Evolutionary conservation across 2,329 filamentous ascomycete species (phyloP).

Genomic region (Metarhizium guizhouense): DNA sequence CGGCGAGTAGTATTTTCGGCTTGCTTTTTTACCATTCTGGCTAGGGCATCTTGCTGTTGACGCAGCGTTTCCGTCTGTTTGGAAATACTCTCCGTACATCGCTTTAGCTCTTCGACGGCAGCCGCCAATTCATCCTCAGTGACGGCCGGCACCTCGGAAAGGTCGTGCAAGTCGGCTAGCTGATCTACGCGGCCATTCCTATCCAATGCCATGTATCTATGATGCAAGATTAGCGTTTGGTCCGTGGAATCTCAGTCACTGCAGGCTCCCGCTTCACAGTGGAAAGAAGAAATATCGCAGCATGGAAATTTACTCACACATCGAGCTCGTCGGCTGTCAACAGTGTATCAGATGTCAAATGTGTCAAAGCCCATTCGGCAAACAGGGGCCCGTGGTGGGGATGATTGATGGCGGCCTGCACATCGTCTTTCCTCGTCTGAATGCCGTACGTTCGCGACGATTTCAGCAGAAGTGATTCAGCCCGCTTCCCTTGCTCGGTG

Average conservation of each 20-base stretch:
- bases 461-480: slow-evolving; percentile 24
- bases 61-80: slow-evolving; percentile 54
- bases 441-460: slow-evolving; percentile 23
- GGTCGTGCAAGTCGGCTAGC: slow-evolving; percentile 34
- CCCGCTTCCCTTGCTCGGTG: slow-evolving; percentile 16
- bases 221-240: slow-evolving; percentile 6
- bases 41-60: slow-evolving; percentile 53
- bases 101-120: slow-evolving; percentile 55
- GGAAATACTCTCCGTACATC: slow-evolving; percentile 54
- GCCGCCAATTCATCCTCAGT: slow-evolving; percentile 49
- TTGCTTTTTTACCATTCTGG: slow-evolving; percentile 35
- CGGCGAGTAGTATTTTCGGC: slow-evolving; percentile 20
- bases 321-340: slow-evolving; percentile 45
- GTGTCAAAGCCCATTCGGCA: slow-evolving; percentile 38
- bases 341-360: slow-evolving; percentile 41
- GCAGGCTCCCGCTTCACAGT: slow-evolving; percentile 1
- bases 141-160: slow-evolving; percentile 40
- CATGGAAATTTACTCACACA: slow-evolving; percentile 28
- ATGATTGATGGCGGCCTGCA: slow-evolving; percentile 28
- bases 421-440: slow-evolving; percentile 23
- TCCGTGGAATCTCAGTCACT: too few species aligned
- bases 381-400: slow-evolving; percentile 25
- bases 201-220: slow-evolving; percentile 42
- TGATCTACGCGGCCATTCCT: slow-evolving; percentile 37
- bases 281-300: background rate